Percentiles rank a stretch among this genome's conserved stretches.
phyloP scores from a whole-genome alignment of 2,329 filamentous ascomycete species.

The Apiospora saccharicola region DNA sequence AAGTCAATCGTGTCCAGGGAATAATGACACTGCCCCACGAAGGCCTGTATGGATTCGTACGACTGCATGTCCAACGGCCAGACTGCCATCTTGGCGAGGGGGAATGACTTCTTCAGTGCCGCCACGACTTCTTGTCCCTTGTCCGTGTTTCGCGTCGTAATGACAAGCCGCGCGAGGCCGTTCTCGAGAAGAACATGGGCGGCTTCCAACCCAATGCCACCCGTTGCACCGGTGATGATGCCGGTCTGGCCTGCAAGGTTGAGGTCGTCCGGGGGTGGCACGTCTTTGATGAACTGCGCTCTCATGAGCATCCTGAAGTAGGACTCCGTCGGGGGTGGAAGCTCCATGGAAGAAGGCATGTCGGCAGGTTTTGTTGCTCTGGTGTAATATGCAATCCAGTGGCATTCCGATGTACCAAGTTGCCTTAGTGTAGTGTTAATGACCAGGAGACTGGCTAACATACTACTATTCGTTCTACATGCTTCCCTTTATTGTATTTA shows the following conservation, averaged over 20 bases:
- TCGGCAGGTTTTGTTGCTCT: background rate
- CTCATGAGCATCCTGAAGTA: background rate
- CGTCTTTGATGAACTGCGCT: background rate
- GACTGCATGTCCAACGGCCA: conserved; percentile 51
- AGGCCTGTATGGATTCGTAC: conserved; percentile 48
- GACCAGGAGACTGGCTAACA: background rate
- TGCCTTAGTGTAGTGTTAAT: background rate
- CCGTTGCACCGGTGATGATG: conserved; percentile 45
- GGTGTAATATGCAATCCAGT: background rate
- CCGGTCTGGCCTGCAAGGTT: conserved; percentile 31
- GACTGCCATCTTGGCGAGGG: conserved; percentile 43
- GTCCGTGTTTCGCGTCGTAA: conserved; percentile 39
- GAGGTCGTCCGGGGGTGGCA: background rate
- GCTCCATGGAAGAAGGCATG: background rate
- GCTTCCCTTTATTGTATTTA: no score
- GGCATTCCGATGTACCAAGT: background rate
- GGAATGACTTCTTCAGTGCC: conserved; percentile 34
- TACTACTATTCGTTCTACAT: background rate
- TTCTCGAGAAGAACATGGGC: background rate
- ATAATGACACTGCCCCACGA: conserved; percentile 41
- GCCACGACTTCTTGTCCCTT: conserved; percentile 35
- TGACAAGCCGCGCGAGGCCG: conserved; percentile 33
- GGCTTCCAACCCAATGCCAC: conserved; percentile 42
- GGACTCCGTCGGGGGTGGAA: background rate
- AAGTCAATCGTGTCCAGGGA: conserved; percentile 47